Base-by-base conservation (phyloP, 169 alveolate genomes). In the Plasmodium cynomolgi region DNA sequence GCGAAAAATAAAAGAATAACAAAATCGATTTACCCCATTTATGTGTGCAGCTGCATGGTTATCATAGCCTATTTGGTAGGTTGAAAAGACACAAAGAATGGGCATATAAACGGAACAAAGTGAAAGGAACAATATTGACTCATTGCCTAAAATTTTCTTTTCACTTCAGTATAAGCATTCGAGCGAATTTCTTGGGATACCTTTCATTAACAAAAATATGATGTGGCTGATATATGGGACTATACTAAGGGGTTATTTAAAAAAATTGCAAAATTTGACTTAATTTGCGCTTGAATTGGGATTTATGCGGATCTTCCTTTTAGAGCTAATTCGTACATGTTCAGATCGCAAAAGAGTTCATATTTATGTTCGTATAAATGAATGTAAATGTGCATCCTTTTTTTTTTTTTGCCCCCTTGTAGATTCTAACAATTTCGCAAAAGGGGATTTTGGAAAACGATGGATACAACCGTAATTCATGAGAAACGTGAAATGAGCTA, bases 151-250 rank as follows among this genome's bases (percentile, higher is more conserved):
- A 5, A 0, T 50, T 50, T 85, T 74, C 58, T 20, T 9, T 8
- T 37, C 26, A 62, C 34, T 79, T 17, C 75, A 91, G 95, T 91
- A 91, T 82, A 91, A 91, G 58, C 47, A 81, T 54, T 80, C 95
- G 37, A 81, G 95, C 50, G 84, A 91, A 81, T 91, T 41, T 50
- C 81, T 91, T 31, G 85, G 92, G 34, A 71, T 81, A 8, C 84
- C 95, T 4, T 82, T 91, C 75, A 29, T 91, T 23, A 91, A 91
- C 62, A 91, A 72, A 81, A 72, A 41, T 37, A 91, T 81, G 77
- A 81, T 91, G 91, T 91, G 95, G 95, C 41, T 91, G 41, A 81
- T 91, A 82, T 91, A 91, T 81, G 95, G 95, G 74, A 72, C 95
- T 11, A 81, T 91, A 29, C 83, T 91, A 81, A 80, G 54, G 77